phyloP scores from a whole-genome alignment of 2,329 filamentous ascomycete genomes.

The Rhynchosporium agropyri region DNA sequence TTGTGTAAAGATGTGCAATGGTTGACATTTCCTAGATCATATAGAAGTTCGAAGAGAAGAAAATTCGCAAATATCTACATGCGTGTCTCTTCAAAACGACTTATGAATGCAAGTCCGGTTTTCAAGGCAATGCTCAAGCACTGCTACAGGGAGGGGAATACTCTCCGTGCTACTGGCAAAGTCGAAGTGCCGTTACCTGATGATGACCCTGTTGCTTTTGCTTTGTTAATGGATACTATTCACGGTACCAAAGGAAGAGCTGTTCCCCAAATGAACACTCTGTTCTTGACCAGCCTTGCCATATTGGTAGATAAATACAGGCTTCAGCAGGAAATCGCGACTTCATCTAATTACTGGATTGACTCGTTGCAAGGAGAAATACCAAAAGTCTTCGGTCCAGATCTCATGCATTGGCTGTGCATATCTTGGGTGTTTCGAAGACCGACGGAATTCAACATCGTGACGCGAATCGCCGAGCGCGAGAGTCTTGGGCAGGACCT shows the following conservation, averaged over 20 bases:
- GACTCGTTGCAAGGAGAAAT: constrained; percentile 15
- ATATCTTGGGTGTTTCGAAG: constrained; percentile 28
- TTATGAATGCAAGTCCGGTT: constrained; percentile 22
- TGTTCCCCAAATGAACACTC: constrained; percentile 35
- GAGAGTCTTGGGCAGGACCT: constrained; percentile 22
- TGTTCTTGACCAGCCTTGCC: constrained; percentile 41
- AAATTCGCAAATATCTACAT: constrained; percentile 18
- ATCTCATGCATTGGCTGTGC: constrained; percentile 26
- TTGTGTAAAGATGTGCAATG: background rate
- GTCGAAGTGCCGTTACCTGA: constrained; percentile 23
- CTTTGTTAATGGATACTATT: constrained; percentile 20
- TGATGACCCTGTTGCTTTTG: constrained; percentile 23
- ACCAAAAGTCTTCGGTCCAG: constrained; percentile 16
- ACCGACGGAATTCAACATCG: constrained; percentile 21
- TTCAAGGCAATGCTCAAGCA: constrained; percentile 25
- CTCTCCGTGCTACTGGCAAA: constrained; percentile 20
- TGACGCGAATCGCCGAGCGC: constrained; percentile 20
- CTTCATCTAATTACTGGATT: constrained; percentile 19
- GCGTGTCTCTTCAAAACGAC: constrained; percentile 16
- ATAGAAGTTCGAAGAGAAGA: constrained; percentile 15
- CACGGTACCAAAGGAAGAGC: constrained; percentile 13
- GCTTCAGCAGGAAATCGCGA: constrained; percentile 19
- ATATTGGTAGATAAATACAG: constrained; percentile 40
- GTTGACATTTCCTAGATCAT: constrained; percentile 12
- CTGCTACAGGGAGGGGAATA: constrained; percentile 21